Evolutionary conservation across 495 filamentous ascomycete species (phyloP), one percentile per base, ranked within the genome.

Genomic region (Penicillium arizonense): DNA sequence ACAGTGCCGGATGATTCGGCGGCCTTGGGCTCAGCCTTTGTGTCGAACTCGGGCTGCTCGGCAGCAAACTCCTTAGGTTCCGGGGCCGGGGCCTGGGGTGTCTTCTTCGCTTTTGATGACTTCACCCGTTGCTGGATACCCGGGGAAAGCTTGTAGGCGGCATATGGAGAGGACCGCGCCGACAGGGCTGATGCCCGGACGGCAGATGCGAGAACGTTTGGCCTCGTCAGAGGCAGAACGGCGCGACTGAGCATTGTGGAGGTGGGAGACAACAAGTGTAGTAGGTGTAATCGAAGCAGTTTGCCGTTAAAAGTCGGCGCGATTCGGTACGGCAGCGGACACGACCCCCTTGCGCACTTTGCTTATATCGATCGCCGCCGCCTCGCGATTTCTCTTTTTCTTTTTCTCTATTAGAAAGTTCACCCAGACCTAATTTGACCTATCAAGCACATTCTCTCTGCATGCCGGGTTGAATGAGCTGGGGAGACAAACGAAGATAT

Each of bases 381-480:
- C 42, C 33, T 21, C 20, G 32, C 10, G 23, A 42, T 51, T 47
- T 49, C 32, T 59, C 44, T 57, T 55, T 58, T 65, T 60, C 55
- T 68, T 64, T 61, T 70, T 62, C 59, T 64, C 65, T 65, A 44
- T 50, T 26, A 58, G 76, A 86, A 87, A 87, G 81, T 87, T 87
- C 48, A 83, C 81, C 83, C 80, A 78, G 77, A 63, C 60, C 57
- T 72, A 87, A 83, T 85, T 86, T 86, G 85, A 80, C 85, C 77
- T 73, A 61, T 58, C 74, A 71, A 60, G 70, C 75, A 33, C 55
- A 45, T 50, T 56, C 50, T 63, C 61, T 55, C 77, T 79, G 77
- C 72, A 71, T 78, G 75, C 56, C 63, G 70, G 69, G 84, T 84
- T 87, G 84, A 81, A 87, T 76, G 79, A 82, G 68, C 82, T 83